These are phyloP conservation scores for Ascochyta fabae DNA, from an alignment of 2,329 filamentous ascomycete genomes.

Conservation along the genomic window DNA sequence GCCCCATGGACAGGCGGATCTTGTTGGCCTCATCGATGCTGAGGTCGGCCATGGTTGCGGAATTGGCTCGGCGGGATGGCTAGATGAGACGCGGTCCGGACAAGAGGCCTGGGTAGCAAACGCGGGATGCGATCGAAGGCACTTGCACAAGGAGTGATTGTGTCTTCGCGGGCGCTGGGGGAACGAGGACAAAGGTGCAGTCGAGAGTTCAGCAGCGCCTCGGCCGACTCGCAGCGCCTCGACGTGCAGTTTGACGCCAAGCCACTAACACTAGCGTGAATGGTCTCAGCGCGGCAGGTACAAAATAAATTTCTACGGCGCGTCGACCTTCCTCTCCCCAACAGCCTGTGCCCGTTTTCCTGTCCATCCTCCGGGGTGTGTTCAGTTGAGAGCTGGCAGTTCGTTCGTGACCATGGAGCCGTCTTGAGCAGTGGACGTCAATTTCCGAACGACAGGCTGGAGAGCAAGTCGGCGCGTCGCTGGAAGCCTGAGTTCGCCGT, in stretches of 20 bases:
- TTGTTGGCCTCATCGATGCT: constrained; percentile 91
- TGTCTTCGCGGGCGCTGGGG: neutral
- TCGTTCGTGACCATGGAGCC: constrained; percentile 78
- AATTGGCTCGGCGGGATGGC: constrained; percentile 3
- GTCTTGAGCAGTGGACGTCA: constrained; percentile 76
- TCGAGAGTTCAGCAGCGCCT: neutral
- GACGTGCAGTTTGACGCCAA: constrained; percentile 19
- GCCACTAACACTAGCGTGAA: constrained; percentile 26
- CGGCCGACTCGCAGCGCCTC: too few species aligned
- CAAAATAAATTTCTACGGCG: constrained; percentile 40
- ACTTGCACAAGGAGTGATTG: neutral
- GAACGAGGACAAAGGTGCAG: neutral
- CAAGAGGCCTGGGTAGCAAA: neutral
- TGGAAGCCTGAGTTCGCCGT: constrained; percentile 58
- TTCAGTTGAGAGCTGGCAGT: constrained; percentile 84
- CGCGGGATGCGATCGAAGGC: neutral
- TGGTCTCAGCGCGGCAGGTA: constrained; percentile 21
- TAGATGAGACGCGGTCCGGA: neutral
- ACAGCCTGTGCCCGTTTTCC: constrained; percentile 88
- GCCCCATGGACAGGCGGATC: constrained; percentile 84
- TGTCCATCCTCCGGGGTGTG: constrained; percentile 61
- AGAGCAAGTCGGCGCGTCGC: constrained; percentile 71
- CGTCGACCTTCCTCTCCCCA: constrained; percentile 52
- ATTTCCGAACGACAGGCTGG: constrained; percentile 96
- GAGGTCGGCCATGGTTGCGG: constrained; percentile 41